Evolutionary conservation across 495 filamentous ascomycete genomes (phyloP).

Genomic region (Penicillium turbatum): DNA sequence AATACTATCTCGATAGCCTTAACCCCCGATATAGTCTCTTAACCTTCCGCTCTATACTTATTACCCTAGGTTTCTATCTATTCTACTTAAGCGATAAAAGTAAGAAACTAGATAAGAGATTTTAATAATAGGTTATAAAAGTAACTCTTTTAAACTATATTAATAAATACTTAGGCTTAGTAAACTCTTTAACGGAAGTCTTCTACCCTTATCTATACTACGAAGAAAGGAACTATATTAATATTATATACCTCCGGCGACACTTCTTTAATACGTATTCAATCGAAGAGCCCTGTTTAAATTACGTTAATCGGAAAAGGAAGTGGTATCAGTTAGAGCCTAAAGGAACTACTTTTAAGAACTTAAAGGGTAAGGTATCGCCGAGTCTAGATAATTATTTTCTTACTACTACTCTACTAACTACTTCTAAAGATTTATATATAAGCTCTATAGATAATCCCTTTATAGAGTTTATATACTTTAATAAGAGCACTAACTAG

Average conservation of each 20-base stretch:
- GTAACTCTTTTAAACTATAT: conserved; percentile 18
- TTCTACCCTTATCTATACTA: conserved; percentile 4
- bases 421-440: background rate
- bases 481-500: background rate
- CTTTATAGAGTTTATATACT: background rate
- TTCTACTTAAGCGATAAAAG: conserved; percentile 14
- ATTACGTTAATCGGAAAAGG: conserved; percentile 6
- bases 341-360: background rate
- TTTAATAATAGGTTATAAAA: conserved; percentile 13
- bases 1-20: conserved; percentile 12
- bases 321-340: conserved; percentile 7
- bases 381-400: background rate
- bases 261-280: conserved; percentile 9
- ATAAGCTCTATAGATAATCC: background rate
- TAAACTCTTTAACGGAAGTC: background rate
- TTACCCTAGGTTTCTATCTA: conserved; percentile 11
- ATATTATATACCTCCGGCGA: background rate
- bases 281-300: conserved; percentile 10
- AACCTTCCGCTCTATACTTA: conserved; percentile 17
- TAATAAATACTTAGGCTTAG: background rate
- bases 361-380: background rate
- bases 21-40: conserved; percentile 16
- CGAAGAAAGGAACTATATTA: background rate
- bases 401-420: background rate
- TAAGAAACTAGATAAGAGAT: conserved; percentile 11